These are phyloP conservation scores for Schwanniomyces pseudopolymorphus DNA, from an alignment of 805 yeast genomes.

Conservation along the genomic window DNA sequence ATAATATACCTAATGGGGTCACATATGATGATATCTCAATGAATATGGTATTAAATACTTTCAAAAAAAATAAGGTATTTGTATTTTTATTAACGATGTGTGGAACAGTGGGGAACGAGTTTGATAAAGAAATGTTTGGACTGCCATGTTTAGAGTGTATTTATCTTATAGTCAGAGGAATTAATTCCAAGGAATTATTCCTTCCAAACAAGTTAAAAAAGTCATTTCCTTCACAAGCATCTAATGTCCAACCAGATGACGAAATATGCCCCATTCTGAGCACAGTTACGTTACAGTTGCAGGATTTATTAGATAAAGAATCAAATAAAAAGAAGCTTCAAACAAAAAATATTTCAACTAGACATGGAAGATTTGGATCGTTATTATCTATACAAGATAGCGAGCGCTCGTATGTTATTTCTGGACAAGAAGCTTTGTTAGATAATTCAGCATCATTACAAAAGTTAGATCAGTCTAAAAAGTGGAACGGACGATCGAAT, in stretches of 20 bases:
- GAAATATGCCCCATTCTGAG: slow-evolving; percentile 13
- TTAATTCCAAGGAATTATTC: slow-evolving; percentile 40
- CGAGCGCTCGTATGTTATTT: slow-evolving; percentile 61
- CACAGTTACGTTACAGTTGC: slow-evolving; percentile 41
- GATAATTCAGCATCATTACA: slow-evolving; percentile 54
- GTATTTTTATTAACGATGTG: slow-evolving; percentile 70
- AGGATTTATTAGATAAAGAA: slow-evolving; percentile 61
- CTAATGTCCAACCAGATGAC: slow-evolving; percentile 5
- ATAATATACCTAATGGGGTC: slow-evolving; percentile 57
- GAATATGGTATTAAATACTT: slow-evolving; percentile 55
- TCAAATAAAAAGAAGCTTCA: slow-evolving; percentile 49
- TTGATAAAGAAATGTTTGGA: slow-evolving; percentile 61
- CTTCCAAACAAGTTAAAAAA: slow-evolving; percentile 2
- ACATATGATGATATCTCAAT: slow-evolving; percentile 66
- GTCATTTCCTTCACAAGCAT: not conserved
- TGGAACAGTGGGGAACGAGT: slow-evolving; percentile 61
- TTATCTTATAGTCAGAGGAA: slow-evolving; percentile 59
- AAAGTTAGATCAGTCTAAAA: slow-evolving; percentile 65
- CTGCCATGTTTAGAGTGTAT: slow-evolving; percentile 67
- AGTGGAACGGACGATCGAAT: slow-evolving; percentile 51
- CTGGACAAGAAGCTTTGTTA: slow-evolving; percentile 65
- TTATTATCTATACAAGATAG: slow-evolving; percentile 68
- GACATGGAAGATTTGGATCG: slow-evolving; percentile 93
- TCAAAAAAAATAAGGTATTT: slow-evolving; percentile 70
- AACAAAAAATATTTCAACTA: slow-evolving; percentile 53